Base-by-base conservation (phyloP, 1,284 basidiomycete genomes). In the Pseudozyma flocculosa region DNA sequence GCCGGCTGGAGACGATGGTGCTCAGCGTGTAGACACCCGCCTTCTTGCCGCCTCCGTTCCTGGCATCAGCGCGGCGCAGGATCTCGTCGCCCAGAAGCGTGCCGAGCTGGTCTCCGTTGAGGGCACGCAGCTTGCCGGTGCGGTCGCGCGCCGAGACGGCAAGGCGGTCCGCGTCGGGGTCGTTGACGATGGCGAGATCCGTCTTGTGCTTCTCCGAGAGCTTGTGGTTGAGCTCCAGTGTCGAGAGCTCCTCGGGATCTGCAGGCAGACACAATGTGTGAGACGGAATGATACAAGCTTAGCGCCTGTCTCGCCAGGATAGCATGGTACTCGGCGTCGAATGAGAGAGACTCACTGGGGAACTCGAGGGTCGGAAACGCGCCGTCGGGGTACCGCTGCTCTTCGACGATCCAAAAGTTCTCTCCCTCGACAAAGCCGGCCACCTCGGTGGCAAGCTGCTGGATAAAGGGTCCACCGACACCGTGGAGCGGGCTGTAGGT, bases 401-500 rank as follows among this genome's bases (percentile, higher is more conserved):
- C 71, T 11, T 40, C 41, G 10, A 67, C 65, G 29, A 71, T 70
- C 50, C 56, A 68, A 11, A 68, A 61, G 48, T 58, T 54, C 21
- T 41, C 36, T 0, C 57, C 57, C 41, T 65, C 61, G 8, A 46
- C 43, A 14, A 69, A 54, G 11, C 70, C 70, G 14, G 65, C 30
- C 0, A 63, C 53, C 48, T 63, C 49, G 7, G 49, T 63, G 21
- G 61, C 54, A 24, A 63, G 39, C 15, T 56, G 29, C 23, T 63
- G 48, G 47, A 63, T 63, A 14, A 56, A 63, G 11, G 53, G 56
- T 14, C 67, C 69, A 4, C 71, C 71, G 0, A 73, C 71, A 26
- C 71, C 71, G 48, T 73, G 71, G 17, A 73, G 44, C 9, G 71
- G 69, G 15, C 62, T 70, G 61, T 73, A 73, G 1, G 67, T 62